Evolutionary conservation across 2,329 filamentous ascomycete species (phyloP).

Genomic region (Cordyceps cicadae): DNA sequence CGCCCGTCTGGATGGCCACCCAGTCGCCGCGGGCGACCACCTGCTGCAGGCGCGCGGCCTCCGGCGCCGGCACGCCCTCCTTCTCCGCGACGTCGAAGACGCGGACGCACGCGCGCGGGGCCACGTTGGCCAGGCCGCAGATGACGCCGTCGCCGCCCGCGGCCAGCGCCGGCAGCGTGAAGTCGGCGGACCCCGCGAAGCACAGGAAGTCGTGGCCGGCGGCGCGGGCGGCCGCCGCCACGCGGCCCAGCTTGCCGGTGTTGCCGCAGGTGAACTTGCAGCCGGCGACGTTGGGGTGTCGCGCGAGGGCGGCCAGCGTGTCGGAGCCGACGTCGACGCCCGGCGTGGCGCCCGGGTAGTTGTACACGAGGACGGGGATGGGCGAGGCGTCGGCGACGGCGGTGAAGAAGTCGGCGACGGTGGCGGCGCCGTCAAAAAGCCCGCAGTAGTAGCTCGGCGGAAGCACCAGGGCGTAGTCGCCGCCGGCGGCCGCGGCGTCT

Average conservation of each 20-base stretch:
- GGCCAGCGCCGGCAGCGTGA: conserved; percentile 59
- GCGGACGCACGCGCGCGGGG: conserved; percentile 56
- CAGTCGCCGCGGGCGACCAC: conserved; percentile 61
- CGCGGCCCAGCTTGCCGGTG: conserved; percentile 60
- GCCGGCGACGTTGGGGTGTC: conserved; percentile 58
- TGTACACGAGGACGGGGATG: conserved; percentile 61
- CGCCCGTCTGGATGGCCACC: conserved; percentile 62
- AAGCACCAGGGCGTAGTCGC: conserved; percentile 67
- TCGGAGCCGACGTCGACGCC: conserved; percentile 59
- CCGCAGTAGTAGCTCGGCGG: conserved; percentile 69
- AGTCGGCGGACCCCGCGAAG: conserved; percentile 65
- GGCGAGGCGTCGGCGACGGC: conserved; percentile 53
- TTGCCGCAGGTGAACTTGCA: conserved; percentile 65
- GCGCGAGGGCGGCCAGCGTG: conserved; percentile 46
- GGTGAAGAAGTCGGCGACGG: conserved; percentile 58
- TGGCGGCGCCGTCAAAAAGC: conserved; percentile 47
- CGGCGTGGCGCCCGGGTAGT: conserved; percentile 57
- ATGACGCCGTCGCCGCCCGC: conserved; percentile 65
- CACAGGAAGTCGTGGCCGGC: conserved; percentile 57
- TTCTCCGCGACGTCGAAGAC: conserved; percentile 52
- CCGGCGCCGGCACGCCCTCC: conserved; percentile 39
- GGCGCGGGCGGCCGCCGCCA: conserved; percentile 37
- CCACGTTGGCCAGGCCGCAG: conserved; percentile 63
- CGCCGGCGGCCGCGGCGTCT: conserved; percentile 61
- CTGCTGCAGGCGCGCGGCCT: conserved; percentile 57